phyloP scores from a whole-genome alignment of 2,329 filamentous ascomycete genomes.

The Thielaviopsis punctulata region DNA sequence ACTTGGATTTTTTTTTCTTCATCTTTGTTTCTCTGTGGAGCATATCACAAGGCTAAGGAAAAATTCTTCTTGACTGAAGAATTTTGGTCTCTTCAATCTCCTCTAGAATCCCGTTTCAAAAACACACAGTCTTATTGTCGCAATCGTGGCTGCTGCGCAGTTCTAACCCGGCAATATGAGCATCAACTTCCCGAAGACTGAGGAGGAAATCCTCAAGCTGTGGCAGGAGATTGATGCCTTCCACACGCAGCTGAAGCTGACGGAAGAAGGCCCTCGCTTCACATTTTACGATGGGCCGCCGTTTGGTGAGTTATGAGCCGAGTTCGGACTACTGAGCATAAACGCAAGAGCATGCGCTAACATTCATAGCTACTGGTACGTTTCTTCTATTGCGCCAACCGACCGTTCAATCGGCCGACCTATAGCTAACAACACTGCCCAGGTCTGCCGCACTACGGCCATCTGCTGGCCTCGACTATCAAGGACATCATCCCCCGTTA shows the following conservation, averaged over 20 bases:
- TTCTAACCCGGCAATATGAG: slow-evolving; percentile 11
- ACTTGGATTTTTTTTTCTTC: too few relatives aligned
- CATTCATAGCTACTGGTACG: slow-evolving; percentile 12
- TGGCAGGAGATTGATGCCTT: slow-evolving; percentile 16
- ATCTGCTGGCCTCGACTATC: slow-evolving; percentile 70
- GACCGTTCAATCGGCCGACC: background rate
- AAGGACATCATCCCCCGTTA: slow-evolving; percentile 85
- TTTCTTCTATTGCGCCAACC: background rate
- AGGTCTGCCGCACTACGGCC: slow-evolving; percentile 25
- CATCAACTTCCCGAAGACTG: slow-evolving; percentile 15
- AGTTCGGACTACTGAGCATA: background rate
- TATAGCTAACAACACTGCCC: background rate
- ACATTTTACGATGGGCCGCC: slow-evolving; percentile 88
- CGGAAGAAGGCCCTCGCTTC: slow-evolving; percentile 65
- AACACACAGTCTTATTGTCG: background rate
- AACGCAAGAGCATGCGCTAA: background rate
- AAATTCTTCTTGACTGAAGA: background rate
- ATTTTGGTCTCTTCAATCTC: background rate
- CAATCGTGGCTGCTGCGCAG: background rate
- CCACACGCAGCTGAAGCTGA: slow-evolving; percentile 31
- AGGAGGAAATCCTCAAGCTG: slow-evolving; percentile 14
- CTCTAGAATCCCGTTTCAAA: background rate
- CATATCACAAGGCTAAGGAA: background rate
- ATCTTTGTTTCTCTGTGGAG: background rate
- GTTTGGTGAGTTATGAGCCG: slow-evolving; percentile 24